phyloP scores from a whole-genome alignment of 2,329 filamentous ascomycete species.

The Trichoderma hamatum region DNA sequence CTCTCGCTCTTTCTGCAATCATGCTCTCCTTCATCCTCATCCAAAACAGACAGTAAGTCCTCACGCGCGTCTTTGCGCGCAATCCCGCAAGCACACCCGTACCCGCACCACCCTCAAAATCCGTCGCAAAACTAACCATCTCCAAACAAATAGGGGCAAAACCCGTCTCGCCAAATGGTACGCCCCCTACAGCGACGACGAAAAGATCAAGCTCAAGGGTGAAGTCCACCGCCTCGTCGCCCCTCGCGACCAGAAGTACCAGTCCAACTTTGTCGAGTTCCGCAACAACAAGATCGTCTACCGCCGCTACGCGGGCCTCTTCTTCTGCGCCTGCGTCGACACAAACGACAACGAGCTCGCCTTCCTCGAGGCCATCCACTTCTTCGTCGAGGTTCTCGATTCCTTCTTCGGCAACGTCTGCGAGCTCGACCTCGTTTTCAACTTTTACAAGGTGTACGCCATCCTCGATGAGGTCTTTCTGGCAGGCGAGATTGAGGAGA shows the following conservation, averaged over 20 bases:
- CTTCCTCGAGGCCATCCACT: conserved; percentile 96
- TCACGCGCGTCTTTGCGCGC: not conserved
- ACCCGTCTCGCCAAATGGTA: conserved; percentile 99
- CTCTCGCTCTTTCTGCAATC: not conserved
- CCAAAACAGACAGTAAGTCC: conserved; percentile 79
- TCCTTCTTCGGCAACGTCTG: conserved; percentile 99
- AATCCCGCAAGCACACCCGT: not conserved
- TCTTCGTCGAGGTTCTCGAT: conserved; percentile 98
- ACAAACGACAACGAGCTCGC: conserved; percentile 98
- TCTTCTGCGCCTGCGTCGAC: conserved; percentile 99
- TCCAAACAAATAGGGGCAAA: conserved; percentile 71
- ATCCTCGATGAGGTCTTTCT: conserved; percentile 98
- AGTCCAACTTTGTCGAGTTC: conserved; percentile 98
- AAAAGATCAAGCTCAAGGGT: conserved; percentile 98
- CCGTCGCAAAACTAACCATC: not conserved
- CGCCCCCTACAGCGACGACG: conserved; percentile 95
- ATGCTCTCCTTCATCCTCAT: conserved; percentile 88
- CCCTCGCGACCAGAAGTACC: conserved; percentile 97
- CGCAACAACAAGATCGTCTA: conserved; percentile 96
- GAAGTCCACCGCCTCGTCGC: conserved; percentile 98
- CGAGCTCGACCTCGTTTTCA: conserved; percentile 88
- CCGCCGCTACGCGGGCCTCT: conserved; percentile 93
- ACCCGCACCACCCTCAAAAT: not conserved
- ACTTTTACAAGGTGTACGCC: conserved; percentile 89
- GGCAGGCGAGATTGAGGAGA: conserved; percentile 97